Evolutionary conservation across 2,329 filamentous ascomycete species (phyloP), one percentile per base, ranked within the genome.

Genomic region (Fusarium domesticum): DNA sequence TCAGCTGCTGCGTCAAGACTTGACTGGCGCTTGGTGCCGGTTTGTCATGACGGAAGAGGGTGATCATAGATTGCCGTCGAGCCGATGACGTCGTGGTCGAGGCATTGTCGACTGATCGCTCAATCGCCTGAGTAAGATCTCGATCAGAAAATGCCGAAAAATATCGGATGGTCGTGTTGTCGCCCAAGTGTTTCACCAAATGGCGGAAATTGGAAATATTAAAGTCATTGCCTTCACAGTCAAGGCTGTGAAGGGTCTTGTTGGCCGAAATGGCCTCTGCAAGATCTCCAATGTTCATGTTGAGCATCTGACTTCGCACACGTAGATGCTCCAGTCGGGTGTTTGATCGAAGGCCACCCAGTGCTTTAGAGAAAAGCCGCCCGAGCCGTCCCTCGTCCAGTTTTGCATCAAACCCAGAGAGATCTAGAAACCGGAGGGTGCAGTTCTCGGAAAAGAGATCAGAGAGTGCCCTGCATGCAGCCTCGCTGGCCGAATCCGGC

Each of bases 351-450:
- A 78, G 66, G 17, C 74, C 74, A 16, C 66, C 65, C 18, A 81
- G 63, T 0, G 76, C 70, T 28, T 69, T 71, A 0, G 74, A 77
- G 46, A 80, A 76, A 7, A 75, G 75, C 45, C 68, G 71, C 14
- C 77, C 77, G 8, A 81, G 68, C 46, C 78, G 74, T 0, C 75
- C 74, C 49, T 81, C 78, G 50, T 81, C 78, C 6, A 81, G 64
- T 58, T 78, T 80, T 35, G 76, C 75, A 36, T 73, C 74, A 54
- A 75, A 80, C 2, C 78, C 78, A 1, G 78, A 81, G 6, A 81
- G 63, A 51, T 81, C 77, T 3, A 81, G 68, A 44, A 69, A 78
- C n/a, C 68, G 71, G 35, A 81, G 63, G 0, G 71, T 74, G 6
- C 64, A 60, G 58, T 81, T 81, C 18, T 65, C 64, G n/a, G 70